Percentiles rank a stretch among this genome's conserved stretches.
phyloP scores from a whole-genome alignment of 192 early-diverging fungal genomes.

The Glomus cerebriforme region DNA sequence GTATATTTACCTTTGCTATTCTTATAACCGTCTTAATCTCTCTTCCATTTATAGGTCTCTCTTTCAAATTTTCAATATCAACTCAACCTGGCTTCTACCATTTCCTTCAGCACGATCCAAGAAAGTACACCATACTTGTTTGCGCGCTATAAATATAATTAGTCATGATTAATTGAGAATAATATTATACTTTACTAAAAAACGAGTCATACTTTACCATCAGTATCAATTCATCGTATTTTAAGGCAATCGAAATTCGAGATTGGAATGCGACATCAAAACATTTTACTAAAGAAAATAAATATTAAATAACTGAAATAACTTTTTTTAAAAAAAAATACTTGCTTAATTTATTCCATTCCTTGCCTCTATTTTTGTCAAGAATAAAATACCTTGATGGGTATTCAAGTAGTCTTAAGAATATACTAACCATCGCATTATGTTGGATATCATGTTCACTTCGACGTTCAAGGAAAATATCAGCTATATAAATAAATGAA shows the following conservation, averaged over 20 bases:
- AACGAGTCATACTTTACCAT: too few relatives aligned
- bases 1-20: constrained; percentile 6
- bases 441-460: constrained; percentile 48
- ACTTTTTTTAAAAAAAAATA: too few relatives aligned
- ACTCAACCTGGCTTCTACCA: not conserved
- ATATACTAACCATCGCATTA: constrained; percentile 61
- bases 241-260: constrained; percentile 54
- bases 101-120: constrained; percentile 37
- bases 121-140: constrained; percentile 54
- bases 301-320: too few relatives aligned
- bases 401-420: constrained; percentile 62
- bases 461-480: constrained; percentile 61
- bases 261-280: constrained; percentile 62
- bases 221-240: constrained; percentile 46
- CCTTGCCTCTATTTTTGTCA: constrained; percentile 59
- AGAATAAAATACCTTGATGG: constrained; percentile 63
- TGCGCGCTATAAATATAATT: constrained; percentile 28
- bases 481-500: constrained; percentile 32
- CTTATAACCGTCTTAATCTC: constrained; percentile 22
- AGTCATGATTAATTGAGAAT: too few relatives aligned
- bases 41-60: constrained; percentile 13
- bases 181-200: too few relatives aligned
- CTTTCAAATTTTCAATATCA: not conserved
- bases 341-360: not conserved
- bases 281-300: not conserved